Conservation (phyloP, 2,329 filamentous ascomycete genomes). For the Phoma sp. region DNA sequence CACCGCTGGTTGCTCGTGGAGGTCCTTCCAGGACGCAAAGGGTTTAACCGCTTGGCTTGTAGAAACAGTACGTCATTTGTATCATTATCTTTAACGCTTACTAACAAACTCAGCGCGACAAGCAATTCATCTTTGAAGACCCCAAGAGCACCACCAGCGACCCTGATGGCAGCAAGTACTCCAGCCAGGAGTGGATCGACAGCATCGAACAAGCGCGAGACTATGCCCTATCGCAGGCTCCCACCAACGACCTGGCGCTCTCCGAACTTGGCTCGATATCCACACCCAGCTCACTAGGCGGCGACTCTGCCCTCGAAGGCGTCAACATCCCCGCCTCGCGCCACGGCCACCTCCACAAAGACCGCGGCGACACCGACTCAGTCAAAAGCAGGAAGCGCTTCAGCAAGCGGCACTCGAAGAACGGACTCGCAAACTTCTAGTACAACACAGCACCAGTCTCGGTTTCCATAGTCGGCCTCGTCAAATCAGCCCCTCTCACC, state of each 20-base stretch:
- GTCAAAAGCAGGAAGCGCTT: constrained; percentile 71
- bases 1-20: constrained; percentile 77
- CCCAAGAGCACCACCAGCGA: constrained; percentile 74
- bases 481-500: neutral
- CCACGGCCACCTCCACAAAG: constrained; percentile 58
- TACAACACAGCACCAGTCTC: neutral
- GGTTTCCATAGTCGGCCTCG: neutral
- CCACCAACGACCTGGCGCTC: constrained; percentile 59
- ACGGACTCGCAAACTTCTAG: constrained; percentile 88
- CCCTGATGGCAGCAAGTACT: constrained; percentile 69
- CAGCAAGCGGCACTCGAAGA: constrained; percentile 92
- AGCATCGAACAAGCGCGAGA: constrained; percentile 86
- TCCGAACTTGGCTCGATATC: constrained; percentile 65
- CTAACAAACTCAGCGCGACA: constrained; percentile 71
- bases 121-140: constrained; percentile 93
- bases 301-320: constrained; percentile 53
- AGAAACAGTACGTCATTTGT: constrained; percentile 77
- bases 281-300: constrained; percentile 79
- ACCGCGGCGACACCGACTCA: constrained; percentile 60
- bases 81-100: neutral
- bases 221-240: constrained; percentile 77
- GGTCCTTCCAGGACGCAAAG: constrained; percentile 82
- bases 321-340: constrained; percentile 61
- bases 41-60: constrained; percentile 88
- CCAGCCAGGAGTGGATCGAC: constrained; percentile 91